These are phyloP conservation scores for Akanthomyces dipterigenus DNA, from an alignment of 2,329 filamentous ascomycete species.

Conservation along the genomic window DNA sequence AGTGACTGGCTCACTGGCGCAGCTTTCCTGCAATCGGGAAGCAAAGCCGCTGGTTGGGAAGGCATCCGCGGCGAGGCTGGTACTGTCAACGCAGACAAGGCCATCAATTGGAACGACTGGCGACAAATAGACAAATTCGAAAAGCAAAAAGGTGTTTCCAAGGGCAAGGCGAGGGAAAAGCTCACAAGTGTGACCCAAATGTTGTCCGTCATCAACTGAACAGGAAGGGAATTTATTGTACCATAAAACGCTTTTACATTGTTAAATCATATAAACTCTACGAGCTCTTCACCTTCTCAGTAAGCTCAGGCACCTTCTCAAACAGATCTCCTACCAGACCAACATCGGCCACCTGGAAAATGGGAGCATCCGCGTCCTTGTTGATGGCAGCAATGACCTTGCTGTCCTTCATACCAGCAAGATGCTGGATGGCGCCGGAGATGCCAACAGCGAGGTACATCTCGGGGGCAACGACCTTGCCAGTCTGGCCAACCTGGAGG, in stretches of 20 bases:
- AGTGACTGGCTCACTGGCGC: constrained; percentile 59
- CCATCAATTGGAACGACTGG: constrained; percentile 83
- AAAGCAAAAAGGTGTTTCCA: constrained; percentile 53
- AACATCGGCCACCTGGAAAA: constrained; percentile 97
- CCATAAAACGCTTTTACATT: constrained; percentile 19
- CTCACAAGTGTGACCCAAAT: constrained; percentile 53
- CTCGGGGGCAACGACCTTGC: constrained; percentile 96
- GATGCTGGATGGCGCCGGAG: constrained; percentile 93
- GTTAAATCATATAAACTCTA: constrained; percentile 21
- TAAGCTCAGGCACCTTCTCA: constrained; percentile 91
- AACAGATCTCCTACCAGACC: constrained; percentile 94
- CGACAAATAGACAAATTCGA: constrained; percentile 73
- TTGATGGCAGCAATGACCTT: constrained; percentile 99
- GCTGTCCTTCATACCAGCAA: constrained; percentile 99
- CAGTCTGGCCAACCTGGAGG: constrained; percentile 94
- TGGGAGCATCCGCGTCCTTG: constrained; percentile 94
- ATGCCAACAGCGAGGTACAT: constrained; percentile 94
- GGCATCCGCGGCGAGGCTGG: constrained; percentile 56
- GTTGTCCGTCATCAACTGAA: constrained; percentile 43
- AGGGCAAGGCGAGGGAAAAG: constrained; percentile 74
- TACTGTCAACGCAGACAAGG: constrained; percentile 45
- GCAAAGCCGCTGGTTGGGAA: constrained; percentile 59
- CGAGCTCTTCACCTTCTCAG: constrained; percentile 76
- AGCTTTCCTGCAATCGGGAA: constrained; percentile 30
- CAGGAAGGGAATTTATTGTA: constrained; percentile 15